A percentile compares a stretch with the other conserved stretches of the same genome.
These are phyloP conservation scores for Terfezia claveryi DNA, from an alignment of 495 filamentous ascomycete genomes.

Conservation along the genomic window DNA sequence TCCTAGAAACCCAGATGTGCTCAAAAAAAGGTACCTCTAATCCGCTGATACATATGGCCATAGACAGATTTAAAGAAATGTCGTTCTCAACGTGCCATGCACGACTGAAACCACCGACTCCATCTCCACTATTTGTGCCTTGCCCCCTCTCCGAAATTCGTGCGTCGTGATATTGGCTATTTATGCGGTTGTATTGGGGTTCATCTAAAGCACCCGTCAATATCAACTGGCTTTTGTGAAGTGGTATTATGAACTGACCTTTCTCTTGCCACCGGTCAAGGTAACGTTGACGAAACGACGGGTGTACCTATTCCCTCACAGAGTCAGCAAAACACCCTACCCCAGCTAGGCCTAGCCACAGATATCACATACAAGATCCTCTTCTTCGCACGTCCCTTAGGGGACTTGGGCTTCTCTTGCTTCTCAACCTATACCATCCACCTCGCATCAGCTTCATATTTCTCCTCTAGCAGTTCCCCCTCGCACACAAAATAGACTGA, in stretches of 20 bases:
- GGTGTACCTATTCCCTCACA: conserved; percentile 38
- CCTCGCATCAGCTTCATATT: neutral
- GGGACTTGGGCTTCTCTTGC: conserved; percentile 78
- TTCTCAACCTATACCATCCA: conserved; percentile 44
- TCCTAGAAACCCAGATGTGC: neutral
- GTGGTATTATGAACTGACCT: conserved; percentile 34
- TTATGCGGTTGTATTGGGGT: conserved; percentile 39
- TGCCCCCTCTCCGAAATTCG: no score
- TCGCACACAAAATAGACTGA: neutral
- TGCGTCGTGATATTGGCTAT: neutral
- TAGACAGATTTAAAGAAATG: no score
- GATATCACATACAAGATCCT: conserved; percentile 33
- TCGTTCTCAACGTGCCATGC: no score
- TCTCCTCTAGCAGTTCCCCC: neutral
- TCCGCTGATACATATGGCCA: neutral
- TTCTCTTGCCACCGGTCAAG: conserved; percentile 96
- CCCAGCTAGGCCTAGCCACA: neutral
- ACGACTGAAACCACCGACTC: no score
- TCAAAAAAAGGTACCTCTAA: neutral
- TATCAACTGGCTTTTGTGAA: neutral
- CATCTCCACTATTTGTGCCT: no score
- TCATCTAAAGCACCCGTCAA: conserved; percentile 26
- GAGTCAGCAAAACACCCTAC: neutral
- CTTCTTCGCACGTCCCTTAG: conserved; percentile 98
- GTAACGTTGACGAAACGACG: conserved; percentile 99